Evolutionary conservation across 176 grass and related monocot species (phyloP).

Genomic region (Avena sativa): DNA sequence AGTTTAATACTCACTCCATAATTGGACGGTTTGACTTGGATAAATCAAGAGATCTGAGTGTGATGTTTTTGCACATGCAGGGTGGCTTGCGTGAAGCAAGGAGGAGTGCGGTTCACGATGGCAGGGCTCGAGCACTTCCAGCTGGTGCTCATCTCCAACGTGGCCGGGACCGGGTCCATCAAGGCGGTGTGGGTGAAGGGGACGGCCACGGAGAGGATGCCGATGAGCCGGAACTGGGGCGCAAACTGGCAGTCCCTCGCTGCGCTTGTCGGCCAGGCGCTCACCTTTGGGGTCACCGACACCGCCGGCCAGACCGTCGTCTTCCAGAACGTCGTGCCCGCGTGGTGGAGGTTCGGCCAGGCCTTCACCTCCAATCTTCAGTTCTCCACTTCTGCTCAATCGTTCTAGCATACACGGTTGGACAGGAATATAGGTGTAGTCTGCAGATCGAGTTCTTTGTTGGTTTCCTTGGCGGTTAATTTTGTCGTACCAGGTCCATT

Average conservation of each 20-base stretch:
- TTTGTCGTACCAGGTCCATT: background rate
- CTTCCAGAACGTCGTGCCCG: constrained; percentile 56
- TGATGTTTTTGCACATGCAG: background rate
- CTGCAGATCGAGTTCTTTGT: background rate
- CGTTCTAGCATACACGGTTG: background rate
- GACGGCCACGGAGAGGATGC: constrained; percentile 54
- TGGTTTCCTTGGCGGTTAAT: background rate
- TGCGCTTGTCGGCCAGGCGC: constrained; percentile 58
- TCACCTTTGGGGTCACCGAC: constrained; percentile 70
- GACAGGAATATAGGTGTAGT: background rate
- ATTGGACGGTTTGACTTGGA: constrained; percentile 30
- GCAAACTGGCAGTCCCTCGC: constrained; percentile 80
- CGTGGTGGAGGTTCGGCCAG: constrained; percentile 70
- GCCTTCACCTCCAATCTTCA: constrained; percentile 49
- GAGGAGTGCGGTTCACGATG: constrained; percentile 79
- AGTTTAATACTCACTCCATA: background rate
- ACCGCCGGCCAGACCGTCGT: constrained; percentile 64
- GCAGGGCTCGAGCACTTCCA: constrained; percentile 82
- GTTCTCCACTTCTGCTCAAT: constrained; percentile 18
- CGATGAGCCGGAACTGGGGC: constrained; percentile 85
- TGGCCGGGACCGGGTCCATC: constrained; percentile 58
- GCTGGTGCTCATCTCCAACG: constrained; percentile 82
- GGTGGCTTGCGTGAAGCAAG: constrained; percentile 68
- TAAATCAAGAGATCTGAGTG: no score
- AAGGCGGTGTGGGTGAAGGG: constrained; percentile 72